Evolutionary conservation across 148 eudicot genomes (phyloP).

Genomic region (Arctostaphylos glauca): DNA sequence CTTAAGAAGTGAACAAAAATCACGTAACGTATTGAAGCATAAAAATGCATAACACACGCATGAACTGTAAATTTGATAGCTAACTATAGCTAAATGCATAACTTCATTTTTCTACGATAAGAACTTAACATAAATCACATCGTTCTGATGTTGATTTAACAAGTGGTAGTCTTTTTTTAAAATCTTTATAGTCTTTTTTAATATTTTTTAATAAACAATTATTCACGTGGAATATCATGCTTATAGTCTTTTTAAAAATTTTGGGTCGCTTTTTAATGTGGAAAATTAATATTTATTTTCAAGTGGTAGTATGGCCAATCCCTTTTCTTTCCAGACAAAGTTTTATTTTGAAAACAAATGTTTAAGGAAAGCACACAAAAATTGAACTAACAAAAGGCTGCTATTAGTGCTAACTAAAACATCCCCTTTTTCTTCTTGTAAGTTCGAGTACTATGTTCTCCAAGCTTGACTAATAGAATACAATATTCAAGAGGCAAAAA

Average conservation of each 20-base stretch:
- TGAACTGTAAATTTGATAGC: too few species aligned
- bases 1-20: too few species aligned
- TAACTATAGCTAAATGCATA: too few species aligned
- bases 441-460: too few species aligned
- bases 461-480: too few species aligned
- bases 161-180: too few species aligned
- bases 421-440: background rate
- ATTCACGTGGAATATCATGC: background rate
- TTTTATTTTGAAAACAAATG: background rate
- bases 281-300: background rate
- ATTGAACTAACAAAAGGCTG: background rate
- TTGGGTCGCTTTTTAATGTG: background rate
- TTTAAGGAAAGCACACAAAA: background rate
- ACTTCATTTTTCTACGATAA: too few species aligned
- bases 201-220: background rate
- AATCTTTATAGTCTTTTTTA: background rate
- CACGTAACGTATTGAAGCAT: too few species aligned
- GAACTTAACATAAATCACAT: too few species aligned
- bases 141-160: too few species aligned
- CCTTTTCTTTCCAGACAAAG: background rate
- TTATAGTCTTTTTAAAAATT: background rate
- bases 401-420: background rate
- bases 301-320: background rate
- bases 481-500: too few species aligned
- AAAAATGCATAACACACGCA: too few species aligned